Percentiles rank a stretch among this genome's conserved stretches.
phyloP scores from a whole-genome alignment of 371 early-diverging fungal species.

The Mortierella sp. region DNA sequence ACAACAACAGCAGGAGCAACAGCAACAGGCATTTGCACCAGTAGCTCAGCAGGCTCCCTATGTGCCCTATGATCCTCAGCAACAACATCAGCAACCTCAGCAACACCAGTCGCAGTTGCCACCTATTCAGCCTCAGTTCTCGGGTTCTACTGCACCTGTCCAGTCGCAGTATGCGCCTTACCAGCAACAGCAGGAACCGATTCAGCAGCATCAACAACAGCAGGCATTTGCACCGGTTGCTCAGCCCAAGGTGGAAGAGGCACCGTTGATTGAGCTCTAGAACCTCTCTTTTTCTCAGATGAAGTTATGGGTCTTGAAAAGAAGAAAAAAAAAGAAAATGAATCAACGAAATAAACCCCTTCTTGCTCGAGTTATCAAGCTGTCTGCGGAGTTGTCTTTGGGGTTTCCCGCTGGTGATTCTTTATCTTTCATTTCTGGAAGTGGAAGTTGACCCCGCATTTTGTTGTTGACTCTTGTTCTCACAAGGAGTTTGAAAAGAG shows the following conservation, averaged over 20 bases:
- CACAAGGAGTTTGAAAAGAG: conserved; percentile 9
- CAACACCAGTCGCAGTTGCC: conserved; percentile 3
- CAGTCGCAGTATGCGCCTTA: not conserved
- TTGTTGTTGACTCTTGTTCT: not conserved
- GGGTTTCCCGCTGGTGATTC: not conserved
- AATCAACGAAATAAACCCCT: too few species aligned
- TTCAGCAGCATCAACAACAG: not conserved
- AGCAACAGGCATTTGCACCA: conserved; percentile 10
- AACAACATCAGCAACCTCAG: conserved; percentile 24
- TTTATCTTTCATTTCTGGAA: too few species aligned
- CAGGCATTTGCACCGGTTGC: conserved; percentile 12
- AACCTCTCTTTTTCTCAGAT: not conserved
- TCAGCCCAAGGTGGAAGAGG: conserved; percentile 32
- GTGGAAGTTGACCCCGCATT: too few species aligned
- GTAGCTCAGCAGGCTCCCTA: conserved; percentile 19
- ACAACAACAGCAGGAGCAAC: conserved; percentile 8
- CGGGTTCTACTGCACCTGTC: not conserved
- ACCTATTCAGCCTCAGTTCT: not conserved
- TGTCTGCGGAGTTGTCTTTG: not conserved
- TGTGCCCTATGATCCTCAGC: conserved; percentile 22
- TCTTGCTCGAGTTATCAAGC: not conserved
- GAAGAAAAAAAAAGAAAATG: not conserved
- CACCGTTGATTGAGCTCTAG: conserved; percentile 33
- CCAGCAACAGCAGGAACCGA: conserved; percentile 1
- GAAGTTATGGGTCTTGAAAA: not conserved